Evolutionary conservation across 164 flowering plant species (phyloP), one percentile per base, ranked within the genome.

Genomic region (Magnolia sinica): DNA sequence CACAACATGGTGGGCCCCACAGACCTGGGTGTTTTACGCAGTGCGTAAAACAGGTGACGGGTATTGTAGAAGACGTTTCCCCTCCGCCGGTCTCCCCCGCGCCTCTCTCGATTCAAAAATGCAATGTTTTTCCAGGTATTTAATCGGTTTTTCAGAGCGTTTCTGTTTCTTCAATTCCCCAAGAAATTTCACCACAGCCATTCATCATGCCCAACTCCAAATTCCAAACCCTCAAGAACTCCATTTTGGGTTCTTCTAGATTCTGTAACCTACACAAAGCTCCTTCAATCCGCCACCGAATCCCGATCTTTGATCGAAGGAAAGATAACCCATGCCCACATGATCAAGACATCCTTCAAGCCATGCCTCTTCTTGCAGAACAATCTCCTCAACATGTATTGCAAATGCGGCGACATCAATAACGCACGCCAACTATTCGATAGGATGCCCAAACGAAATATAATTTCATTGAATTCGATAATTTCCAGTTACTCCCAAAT

Each of bases 381-480:
- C 76, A 87, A 83, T 82, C 80, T 90, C 14, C 78, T 90, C 0
- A 82, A 84, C 13, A 74, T 87, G 87, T 88, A 90, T 71, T 81
- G 81, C n/a, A 90, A 88, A 80, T 80, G 81, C 31, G 82, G 86
- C 1, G 83, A 84, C 20, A 64, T 84, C 69, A 80, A 70, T 55
- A 18, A 45, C 23, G 89, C 87, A 11, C 79, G 61, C 14, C 72
- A 68, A 0, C 16, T 89, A 86, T 88, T 90, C 67, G 94, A 87
- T 74, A 74, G 65, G 82, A 89, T 89, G 88, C 80, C 83, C 31
- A 50, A 78, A 68, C 79, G 81, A 50, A 81, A 85, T 75, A 55
- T 82, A 50, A 55, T 87, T 18, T 86, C 91, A 8, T 90, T 85
- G 85, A 88, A 87, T 75, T 80, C 77, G 10, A 49, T 90, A 51